phyloP scores from a whole-genome alignment of 192 early-diverging fungal species.

The Neocallimastix lanati region DNA sequence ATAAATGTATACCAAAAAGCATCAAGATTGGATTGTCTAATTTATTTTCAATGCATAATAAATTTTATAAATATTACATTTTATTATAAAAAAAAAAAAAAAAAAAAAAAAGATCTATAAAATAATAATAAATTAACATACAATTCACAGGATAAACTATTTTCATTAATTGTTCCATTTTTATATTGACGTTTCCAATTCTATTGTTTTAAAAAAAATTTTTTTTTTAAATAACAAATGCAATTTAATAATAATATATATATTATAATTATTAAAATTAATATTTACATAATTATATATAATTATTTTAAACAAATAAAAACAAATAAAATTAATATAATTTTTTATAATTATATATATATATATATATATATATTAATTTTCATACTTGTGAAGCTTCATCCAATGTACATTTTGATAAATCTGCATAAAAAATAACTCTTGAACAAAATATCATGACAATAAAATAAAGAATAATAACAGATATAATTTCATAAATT shows the following conservation, averaged over 20 bases:
- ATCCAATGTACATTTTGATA: background rate
- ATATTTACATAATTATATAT: no score
- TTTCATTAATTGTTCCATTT: background rate
- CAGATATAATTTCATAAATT: background rate
- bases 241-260: no score
- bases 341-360: no score
- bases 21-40: background rate
- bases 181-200: background rate
- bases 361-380: no score
- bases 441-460: background rate
- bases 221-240: no score
- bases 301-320: background rate
- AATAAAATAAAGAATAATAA: background rate
- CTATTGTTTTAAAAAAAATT: no score
- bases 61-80: no score
- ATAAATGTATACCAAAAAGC: background rate
- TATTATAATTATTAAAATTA: no score
- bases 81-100: no score
- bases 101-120: no score
- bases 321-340: no score
- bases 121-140: background rate
- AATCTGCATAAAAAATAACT: background rate
- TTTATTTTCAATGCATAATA: no score
- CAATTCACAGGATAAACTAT: background rate
- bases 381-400: background rate